Evolutionary conservation across 2,329 filamentous ascomycete species (phyloP).

Genomic region (Fusarium domesticum): DNA sequence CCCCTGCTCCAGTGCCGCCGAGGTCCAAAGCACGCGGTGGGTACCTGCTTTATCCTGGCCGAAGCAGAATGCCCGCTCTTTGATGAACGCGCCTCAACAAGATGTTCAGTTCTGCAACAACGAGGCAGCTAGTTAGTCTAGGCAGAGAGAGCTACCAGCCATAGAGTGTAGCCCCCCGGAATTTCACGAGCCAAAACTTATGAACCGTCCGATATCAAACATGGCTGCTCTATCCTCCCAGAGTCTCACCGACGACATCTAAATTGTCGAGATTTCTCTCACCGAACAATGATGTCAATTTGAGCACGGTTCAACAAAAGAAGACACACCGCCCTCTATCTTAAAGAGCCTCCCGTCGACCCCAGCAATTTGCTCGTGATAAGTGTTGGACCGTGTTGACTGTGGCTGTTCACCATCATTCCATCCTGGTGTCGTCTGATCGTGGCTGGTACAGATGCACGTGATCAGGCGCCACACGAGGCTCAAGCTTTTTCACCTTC

Average conservation of each 20-base stretch:
- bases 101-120: too few relatives aligned
- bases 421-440: too few relatives aligned
- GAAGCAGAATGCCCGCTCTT: constrained; percentile 8
- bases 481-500: constrained; percentile 11
- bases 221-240: neutral
- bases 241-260: neutral
- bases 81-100: neutral
- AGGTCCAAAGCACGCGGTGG: constrained; percentile 18
- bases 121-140: too few relatives aligned
- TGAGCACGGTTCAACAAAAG: neutral
- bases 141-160: too few relatives aligned
- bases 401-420: too few relatives aligned
- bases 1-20: constrained; percentile 13
- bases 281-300: neutral
- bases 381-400: neutral
- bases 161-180: too few relatives aligned
- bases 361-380: neutral
- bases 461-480: constrained; percentile 16
- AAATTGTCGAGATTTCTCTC: neutral
- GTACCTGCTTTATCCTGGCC: constrained; percentile 5
- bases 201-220: too few relatives aligned
- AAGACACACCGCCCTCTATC: neutral
- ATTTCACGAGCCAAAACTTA: too few relatives aligned
- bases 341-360: neutral
- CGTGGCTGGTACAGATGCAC: too few relatives aligned